These are phyloP conservation scores for Wallacemonas sp. DNA, from an alignment of 208 protist genomes.

Conservation along the genomic window DNA sequence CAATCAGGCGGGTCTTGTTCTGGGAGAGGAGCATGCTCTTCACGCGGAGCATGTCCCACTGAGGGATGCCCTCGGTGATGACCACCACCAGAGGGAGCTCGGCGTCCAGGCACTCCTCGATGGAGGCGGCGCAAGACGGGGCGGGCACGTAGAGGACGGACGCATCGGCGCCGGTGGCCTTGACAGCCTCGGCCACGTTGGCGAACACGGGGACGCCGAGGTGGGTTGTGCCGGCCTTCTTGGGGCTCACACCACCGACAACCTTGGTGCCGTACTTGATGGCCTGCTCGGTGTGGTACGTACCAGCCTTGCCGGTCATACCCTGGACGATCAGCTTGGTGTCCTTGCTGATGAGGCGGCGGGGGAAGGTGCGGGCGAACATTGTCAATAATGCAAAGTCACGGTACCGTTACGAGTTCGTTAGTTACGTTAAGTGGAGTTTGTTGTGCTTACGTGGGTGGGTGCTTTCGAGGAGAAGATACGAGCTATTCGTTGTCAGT, in stretches of 20 bases:
- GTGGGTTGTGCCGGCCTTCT: conserved; percentile 95
- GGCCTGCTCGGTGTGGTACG: conserved; percentile 97
- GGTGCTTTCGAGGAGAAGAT: neutral
- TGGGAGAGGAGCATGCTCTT: conserved; percentile 93
- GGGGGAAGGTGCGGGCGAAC: conserved; percentile 60
- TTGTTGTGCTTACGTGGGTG: conserved; percentile 4
- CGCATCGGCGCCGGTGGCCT: conserved; percentile 93
- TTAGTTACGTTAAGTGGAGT: conserved; percentile 16
- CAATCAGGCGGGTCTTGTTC: conserved; percentile 96
- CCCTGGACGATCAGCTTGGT: conserved; percentile 99
- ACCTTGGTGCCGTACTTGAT: conserved; percentile 99
- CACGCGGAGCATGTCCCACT: conserved; percentile 97
- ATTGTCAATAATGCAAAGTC: conserved; percentile 27
- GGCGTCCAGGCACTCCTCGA: conserved; percentile 97
- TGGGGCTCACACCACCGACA: conserved; percentile 97
- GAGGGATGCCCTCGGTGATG: conserved; percentile 99
- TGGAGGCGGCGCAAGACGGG: conserved; percentile 93
- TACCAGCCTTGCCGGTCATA: conserved; percentile 98
- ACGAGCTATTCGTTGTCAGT: neutral
- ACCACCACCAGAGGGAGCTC: conserved; percentile 97
- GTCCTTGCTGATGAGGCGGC: conserved; percentile 91
- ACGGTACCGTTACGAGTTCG: conserved; percentile 7
- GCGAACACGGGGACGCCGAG: conserved; percentile 96
- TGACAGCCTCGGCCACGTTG: conserved; percentile 85
- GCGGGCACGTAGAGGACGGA: conserved; percentile 98